Evolutionary conservation across 768 basidiomycete species (phyloP).

Genomic region (Dacryopinax spathularia): DNA sequence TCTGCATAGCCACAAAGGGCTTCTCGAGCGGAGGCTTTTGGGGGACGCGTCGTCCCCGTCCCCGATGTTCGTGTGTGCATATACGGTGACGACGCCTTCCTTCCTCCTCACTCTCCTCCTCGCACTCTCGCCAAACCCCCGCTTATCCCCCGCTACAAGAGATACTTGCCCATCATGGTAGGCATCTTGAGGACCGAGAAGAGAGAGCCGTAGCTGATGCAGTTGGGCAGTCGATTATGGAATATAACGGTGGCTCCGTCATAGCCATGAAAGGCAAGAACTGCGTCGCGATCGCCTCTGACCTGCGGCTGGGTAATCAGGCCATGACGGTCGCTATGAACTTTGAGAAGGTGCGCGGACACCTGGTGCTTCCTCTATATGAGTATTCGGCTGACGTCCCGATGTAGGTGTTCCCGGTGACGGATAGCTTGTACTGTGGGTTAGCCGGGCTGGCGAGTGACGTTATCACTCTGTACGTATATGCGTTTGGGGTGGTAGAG

Average conservation of each 20-base stretch:
- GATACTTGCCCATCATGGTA: constrained; percentile 7
- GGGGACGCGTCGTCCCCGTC: not conserved
- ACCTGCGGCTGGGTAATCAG: constrained; percentile 80
- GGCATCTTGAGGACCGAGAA: not conserved
- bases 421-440: constrained; percentile 82
- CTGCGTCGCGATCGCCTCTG: constrained; percentile 96
- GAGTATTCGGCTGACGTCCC: not conserved
- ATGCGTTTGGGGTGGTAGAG: too few relatives aligned
- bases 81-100: not conserved
- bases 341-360: constrained; percentile 69
- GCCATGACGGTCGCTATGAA: constrained; percentile 74
- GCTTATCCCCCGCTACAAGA: not conserved
- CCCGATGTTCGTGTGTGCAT: not conserved
- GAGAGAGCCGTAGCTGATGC: not conserved
- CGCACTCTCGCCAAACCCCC: not conserved
- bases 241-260: constrained; percentile 93
- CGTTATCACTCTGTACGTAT: constrained; percentile 69
- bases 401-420: constrained; percentile 77
- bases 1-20: not conserved
- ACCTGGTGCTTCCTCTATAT: not conserved
- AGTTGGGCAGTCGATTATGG: constrained; percentile 60
- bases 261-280: constrained; percentile 99
- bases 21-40: not conserved
- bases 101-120: not conserved
- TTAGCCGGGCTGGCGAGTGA: constrained; percentile 88